These are phyloP conservation scores for Ochromonadaceae sp. DNA, from an alignment of 352 stramenopile species.

Conservation along the genomic window DNA sequence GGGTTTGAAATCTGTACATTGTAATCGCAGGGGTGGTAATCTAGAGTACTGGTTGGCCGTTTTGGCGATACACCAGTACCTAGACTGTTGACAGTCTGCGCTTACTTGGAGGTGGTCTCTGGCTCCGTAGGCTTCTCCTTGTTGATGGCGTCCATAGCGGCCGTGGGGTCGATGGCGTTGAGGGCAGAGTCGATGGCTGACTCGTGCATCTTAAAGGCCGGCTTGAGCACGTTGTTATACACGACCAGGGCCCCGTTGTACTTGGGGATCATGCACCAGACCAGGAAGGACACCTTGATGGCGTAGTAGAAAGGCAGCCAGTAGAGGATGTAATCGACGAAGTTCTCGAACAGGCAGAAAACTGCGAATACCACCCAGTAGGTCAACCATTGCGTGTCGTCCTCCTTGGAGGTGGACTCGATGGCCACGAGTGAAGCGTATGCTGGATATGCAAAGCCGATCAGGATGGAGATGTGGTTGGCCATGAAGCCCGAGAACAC, in stretches of 20 bases:
- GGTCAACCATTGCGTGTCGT: constrained; percentile 68
- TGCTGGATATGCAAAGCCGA: constrained; percentile 56
- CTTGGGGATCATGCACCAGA: constrained; percentile 88
- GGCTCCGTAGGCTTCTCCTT: no score
- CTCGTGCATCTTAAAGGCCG: constrained; percentile 44
- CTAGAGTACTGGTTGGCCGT: no score
- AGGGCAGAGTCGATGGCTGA: no score
- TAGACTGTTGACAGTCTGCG: no score
- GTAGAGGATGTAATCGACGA: constrained; percentile 83
- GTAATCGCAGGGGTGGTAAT: no score
- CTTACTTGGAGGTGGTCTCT: no score
- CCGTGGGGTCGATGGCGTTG: no score
- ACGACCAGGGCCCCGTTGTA: constrained; percentile 82
- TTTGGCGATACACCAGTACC: no score
- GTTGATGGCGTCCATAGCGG: no score
- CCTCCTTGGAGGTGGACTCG: constrained; percentile 43
- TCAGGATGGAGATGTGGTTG: constrained; percentile 34
- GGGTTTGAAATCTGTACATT: no score
- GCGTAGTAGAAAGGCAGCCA: constrained; percentile 95
- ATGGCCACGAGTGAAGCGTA: constrained; percentile 54
- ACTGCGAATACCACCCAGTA: constrained; percentile 94
- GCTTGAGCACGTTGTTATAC: constrained; percentile 76
- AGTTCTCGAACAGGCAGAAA: constrained; percentile 88
- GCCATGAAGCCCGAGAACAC: not conserved
- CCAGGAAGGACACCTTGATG: constrained; percentile 89